Percentiles rank a stretch among this genome's conserved stretches.
Evolutionary conservation across 441 rosid species (phyloP).

Genomic region (Erodium moschatum): DNA sequence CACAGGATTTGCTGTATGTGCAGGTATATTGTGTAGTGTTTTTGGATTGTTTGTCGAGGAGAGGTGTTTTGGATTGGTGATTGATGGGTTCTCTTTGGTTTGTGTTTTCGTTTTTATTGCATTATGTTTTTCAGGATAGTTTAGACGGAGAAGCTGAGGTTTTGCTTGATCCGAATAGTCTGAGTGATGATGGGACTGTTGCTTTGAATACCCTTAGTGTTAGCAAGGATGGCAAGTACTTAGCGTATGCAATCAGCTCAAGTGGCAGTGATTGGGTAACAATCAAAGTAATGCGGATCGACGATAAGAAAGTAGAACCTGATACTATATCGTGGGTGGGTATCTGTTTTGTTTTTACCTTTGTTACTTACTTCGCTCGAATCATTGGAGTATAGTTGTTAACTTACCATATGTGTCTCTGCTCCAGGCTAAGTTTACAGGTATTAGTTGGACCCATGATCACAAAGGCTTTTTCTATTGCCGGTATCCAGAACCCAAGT

Average conservation of each 20-base stretch:
- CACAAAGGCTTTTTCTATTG: conserved; percentile 78
- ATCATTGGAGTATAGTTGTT: neutral
- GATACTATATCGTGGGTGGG: conserved; percentile 84
- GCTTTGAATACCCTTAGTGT: conserved; percentile 43
- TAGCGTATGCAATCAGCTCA: conserved; percentile 77
- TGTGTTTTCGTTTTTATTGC: conserved; percentile 6
- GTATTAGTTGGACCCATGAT: conserved; percentile 80
- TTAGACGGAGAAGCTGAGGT: conserved; percentile 63
- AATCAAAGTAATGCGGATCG: conserved; percentile 57
- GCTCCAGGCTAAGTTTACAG: conserved; percentile 65
- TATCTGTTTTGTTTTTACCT: conserved; percentile 13
- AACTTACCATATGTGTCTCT: neutral
- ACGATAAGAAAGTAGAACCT: conserved; percentile 53
- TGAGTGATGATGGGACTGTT: conserved; percentile 83
- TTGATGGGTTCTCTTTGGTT: conserved; percentile 8
- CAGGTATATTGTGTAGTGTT: conserved; percentile 37
- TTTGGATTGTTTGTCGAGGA: no score
- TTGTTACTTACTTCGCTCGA: neutral
- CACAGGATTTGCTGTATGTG: conserved; percentile 60
- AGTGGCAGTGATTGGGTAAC: conserved; percentile 96
- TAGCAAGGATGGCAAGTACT: conserved; percentile 67
- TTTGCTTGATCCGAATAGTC: conserved; percentile 78
- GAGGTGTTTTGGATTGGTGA: neutral
- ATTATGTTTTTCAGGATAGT: conserved; percentile 40
- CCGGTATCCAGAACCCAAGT: conserved; percentile 89